phyloP scores from a whole-genome alignment of 371 early-diverging fungal species.

The Sporodiniella umbellata region DNA sequence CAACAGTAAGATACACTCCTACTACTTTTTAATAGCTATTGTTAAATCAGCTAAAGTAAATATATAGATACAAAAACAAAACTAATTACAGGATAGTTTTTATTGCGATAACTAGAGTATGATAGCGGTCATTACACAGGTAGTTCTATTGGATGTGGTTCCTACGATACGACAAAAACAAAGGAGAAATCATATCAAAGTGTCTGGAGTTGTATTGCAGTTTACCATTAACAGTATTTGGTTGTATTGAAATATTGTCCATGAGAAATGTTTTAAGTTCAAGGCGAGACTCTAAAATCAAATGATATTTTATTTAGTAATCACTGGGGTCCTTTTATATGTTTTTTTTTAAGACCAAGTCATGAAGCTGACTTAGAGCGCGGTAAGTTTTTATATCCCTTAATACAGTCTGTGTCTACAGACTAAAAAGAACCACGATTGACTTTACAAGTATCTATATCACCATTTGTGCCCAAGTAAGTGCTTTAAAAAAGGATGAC shows the following conservation, averaged over 20 bases:
- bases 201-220: slow-evolving; percentile 11
- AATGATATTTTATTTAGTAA: no score
- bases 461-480: slow-evolving; percentile 2
- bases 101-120: slow-evolving; percentile 7
- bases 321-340: no score
- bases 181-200: slow-evolving; percentile 14
- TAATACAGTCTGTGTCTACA: slow-evolving; percentile 10
- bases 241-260: slow-evolving; percentile 11
- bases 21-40: slow-evolving; percentile 3
- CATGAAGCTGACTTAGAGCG: no score
- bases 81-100: slow-evolving; percentile 7
- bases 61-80: slow-evolving; percentile 4
- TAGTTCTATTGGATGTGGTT: slow-evolving; percentile 8
- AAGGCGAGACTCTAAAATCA: no score
- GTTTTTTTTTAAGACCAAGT: no score
- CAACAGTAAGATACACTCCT: background rate
- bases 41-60: slow-evolving; percentile 1
- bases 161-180: slow-evolving; percentile 7
- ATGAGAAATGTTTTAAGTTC: no score
- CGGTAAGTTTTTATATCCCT: no score
- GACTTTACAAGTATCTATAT: background rate
- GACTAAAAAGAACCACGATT: slow-evolving; percentile 4
- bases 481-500: background rate
- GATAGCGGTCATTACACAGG: slow-evolving; percentile 9
- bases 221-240: slow-evolving; percentile 14